Conservation (phyloP, 2,329 filamentous ascomycete species). For the Penicillium sclerotigenum region DNA sequence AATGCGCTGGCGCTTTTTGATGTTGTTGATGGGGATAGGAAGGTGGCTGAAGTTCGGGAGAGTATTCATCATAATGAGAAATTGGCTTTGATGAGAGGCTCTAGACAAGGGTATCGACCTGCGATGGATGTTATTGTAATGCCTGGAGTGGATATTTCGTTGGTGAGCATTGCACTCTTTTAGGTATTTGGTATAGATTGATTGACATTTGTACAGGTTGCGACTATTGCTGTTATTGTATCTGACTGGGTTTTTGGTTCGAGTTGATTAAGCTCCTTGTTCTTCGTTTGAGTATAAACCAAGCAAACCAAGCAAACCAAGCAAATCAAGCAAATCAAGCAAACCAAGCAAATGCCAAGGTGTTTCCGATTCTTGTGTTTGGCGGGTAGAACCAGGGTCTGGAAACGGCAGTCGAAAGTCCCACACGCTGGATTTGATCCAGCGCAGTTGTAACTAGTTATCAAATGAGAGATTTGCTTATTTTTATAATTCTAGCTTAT, state of each 20-base stretch:
- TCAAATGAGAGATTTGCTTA: too few species aligned
- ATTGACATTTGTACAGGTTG: constrained; percentile 10
- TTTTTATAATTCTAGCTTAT: too few species aligned
- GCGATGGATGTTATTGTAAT: constrained; percentile 25
- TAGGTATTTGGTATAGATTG: background rate
- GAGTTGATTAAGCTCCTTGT: background rate
- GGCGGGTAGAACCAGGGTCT: too few species aligned
- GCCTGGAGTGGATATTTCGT: constrained; percentile 24
- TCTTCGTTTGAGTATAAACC: background rate
- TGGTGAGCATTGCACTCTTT: constrained; percentile 14
- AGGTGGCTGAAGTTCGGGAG: constrained; percentile 20
- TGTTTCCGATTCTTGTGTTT: background rate
- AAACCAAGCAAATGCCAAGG: constrained; percentile 6
- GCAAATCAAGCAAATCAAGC: constrained; percentile 1
- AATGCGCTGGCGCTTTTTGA: constrained; percentile 17
- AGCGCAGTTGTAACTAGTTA: too few species aligned
- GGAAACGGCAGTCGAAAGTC: too few species aligned
- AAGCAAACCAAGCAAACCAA: background rate
- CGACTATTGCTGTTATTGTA: constrained; percentile 21
- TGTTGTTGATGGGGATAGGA: constrained; percentile 23
- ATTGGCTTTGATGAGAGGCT: constrained; percentile 14
- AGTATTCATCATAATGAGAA: constrained; percentile 23
- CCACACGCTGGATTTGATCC: too few species aligned
- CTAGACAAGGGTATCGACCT: constrained; percentile 19
- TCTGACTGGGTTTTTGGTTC: constrained; percentile 20